These are phyloP conservation scores for Pterocarpus macrocarpus DNA, from an alignment of 306 rosid species.

Conservation along the genomic window DNA sequence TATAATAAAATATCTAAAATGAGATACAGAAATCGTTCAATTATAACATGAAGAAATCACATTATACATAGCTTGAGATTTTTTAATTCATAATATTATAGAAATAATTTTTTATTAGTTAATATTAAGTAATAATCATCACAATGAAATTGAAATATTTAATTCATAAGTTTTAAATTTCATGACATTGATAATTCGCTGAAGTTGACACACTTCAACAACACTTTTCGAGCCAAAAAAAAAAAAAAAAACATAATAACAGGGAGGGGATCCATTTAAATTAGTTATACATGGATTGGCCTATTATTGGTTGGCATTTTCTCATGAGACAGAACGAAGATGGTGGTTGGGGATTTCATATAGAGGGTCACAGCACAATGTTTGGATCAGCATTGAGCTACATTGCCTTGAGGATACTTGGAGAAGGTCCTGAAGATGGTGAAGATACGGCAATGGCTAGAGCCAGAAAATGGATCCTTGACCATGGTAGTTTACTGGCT, in stretches of 20 bases:
- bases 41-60: not conserved
- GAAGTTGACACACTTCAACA: not conserved
- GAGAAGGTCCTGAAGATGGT: constrained; percentile 54
- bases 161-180: not conserved
- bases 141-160: not conserved
- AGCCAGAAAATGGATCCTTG: constrained; percentile 71
- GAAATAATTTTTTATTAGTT: no score
- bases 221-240: not conserved
- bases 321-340: constrained; percentile 65
- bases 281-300: not conserved
- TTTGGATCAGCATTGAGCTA: constrained; percentile 74
- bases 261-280: not conserved
- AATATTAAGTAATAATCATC: not conserved
- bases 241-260: not conserved
- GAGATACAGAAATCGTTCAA: not conserved
- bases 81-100: no score
- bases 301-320: not conserved
- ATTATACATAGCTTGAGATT: not conserved
- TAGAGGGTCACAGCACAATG: constrained; percentile 78
- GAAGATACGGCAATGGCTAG: constrained; percentile 54
- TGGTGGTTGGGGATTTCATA: constrained; percentile 83
- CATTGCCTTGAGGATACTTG: constrained; percentile 73
- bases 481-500: constrained; percentile 66
- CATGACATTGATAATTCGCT: not conserved
- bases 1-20: no score